Conservation (phyloP, 2,329 filamentous ascomycete species). For the Verticillium nonalfalfae region DNA sequence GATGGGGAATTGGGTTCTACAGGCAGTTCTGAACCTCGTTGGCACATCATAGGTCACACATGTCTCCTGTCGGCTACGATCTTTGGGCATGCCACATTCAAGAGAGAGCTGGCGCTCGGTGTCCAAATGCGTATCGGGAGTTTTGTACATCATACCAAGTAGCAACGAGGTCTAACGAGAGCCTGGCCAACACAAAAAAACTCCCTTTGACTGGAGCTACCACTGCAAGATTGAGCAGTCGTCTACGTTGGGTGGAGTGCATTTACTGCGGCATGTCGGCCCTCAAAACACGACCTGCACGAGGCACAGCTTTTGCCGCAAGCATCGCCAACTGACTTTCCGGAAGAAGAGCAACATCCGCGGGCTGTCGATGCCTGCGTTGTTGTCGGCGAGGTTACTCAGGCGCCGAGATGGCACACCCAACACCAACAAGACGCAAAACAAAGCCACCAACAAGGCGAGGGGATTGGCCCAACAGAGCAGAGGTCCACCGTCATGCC, state of each 20-base stretch:
- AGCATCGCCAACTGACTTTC: conserved; percentile 7
- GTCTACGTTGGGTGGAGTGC: not conserved
- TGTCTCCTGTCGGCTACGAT: not conserved
- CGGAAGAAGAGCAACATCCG: conserved; percentile 5
- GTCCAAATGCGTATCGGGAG: not conserved
- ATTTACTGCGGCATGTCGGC: not conserved
- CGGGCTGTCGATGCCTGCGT: not conserved
- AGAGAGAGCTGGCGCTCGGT: not conserved
- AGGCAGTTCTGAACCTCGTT: not conserved
- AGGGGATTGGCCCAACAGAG: not conserved
- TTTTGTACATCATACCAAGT: not conserved
- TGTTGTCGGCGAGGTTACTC: conserved; percentile 1
- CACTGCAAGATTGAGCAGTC: not conserved
- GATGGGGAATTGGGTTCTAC: not conserved
- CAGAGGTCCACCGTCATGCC: not conserved
- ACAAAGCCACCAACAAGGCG: not conserved
- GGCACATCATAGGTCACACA: not conserved
- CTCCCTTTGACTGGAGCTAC: not conserved
- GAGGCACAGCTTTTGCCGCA: conserved; percentile 7
- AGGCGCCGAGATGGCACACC: conserved; percentile 5
- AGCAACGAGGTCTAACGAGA: not conserved
- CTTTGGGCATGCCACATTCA: not conserved
- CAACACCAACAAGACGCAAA: conserved; percentile 1
- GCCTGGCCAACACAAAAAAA: not conserved
- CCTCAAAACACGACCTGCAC: conserved; percentile 1